Evolutionary conservation across 805 yeast genomes (phyloP).

Genomic region (Yamadazyma scolyti): DNA sequence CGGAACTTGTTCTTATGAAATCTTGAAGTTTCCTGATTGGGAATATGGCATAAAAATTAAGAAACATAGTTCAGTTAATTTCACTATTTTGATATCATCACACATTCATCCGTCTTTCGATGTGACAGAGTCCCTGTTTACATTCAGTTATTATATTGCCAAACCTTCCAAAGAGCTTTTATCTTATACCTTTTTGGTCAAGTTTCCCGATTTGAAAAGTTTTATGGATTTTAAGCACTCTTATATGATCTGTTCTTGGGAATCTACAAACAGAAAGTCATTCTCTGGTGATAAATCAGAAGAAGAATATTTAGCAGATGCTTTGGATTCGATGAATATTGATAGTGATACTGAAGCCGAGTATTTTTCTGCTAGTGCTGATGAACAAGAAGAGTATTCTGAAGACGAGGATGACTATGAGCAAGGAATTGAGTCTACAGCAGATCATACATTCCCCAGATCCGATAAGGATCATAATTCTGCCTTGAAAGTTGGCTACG

Average conservation of each 20-base stretch:
- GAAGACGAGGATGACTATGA: slow-evolving; percentile 33
- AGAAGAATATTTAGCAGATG: slow-evolving; percentile 42
- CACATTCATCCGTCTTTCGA: slow-evolving; percentile 67
- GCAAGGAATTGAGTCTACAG: slow-evolving; percentile 8
- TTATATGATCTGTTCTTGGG: slow-evolving; percentile 58
- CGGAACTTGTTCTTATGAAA: no score
- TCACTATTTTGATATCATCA: slow-evolving; percentile 22
- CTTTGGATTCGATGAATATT: no score
- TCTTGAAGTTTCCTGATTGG: slow-evolving; percentile 48
- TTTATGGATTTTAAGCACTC: slow-evolving; percentile 50
- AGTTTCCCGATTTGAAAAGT: slow-evolving; percentile 40
- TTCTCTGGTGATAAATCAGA: slow-evolving; percentile 40
- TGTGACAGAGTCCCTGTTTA: slow-evolving; percentile 51
- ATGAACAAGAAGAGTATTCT: slow-evolving; percentile 10
- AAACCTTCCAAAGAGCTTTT: slow-evolving; percentile 19
- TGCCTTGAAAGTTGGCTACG: slow-evolving; percentile 66
- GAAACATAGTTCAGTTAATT: slow-evolving; percentile 5
- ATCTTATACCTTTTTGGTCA: slow-evolving; percentile 61
- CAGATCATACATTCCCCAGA: slow-evolving; percentile 23
- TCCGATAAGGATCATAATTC: no score
- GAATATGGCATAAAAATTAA: slow-evolving; percentile 50
- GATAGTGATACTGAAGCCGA: slow-evolving; percentile 19
- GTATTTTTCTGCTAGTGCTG: slow-evolving; percentile 4
- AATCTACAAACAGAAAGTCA: slow-evolving; percentile 45
- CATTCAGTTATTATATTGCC: slow-evolving; percentile 52